Percentiles rank a stretch among this genome's conserved stretches.
Conservation (phyloP, 352 stramenopile genomes). For the Pythium sp. region DNA sequence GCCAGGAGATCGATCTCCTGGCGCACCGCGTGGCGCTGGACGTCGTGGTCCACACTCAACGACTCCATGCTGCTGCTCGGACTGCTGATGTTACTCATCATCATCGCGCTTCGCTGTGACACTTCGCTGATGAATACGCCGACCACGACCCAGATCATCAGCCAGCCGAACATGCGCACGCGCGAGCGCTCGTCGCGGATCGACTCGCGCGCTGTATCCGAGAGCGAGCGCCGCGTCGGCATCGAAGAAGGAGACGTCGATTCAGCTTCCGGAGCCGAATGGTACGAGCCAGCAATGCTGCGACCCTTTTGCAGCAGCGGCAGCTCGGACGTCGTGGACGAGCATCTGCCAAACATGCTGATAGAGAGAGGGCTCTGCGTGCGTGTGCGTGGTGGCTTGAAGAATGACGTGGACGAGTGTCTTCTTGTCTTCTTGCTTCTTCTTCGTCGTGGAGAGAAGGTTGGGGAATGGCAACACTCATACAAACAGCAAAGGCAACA, state of each 20-base stretch:
- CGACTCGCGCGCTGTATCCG: constrained; percentile 14
- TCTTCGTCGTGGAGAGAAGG: not conserved
- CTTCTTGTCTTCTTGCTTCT: not conserved
- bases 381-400: not conserved
- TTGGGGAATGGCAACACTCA: not conserved
- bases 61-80: not conserved
- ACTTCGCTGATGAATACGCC: constrained; percentile 42
- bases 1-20: constrained; percentile 55
- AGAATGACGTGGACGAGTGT: not conserved
- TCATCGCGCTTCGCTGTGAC: constrained; percentile 17
- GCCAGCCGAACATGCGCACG: constrained; percentile 33
- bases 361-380: not conserved
- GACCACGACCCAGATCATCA: constrained; percentile 50
- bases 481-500: constrained; percentile 3
- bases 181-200: constrained; percentile 38
- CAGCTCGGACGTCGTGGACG: constrained; percentile 13
- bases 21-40: constrained; percentile 47
- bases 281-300: constrained; percentile 1
- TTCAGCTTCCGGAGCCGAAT: not conserved
- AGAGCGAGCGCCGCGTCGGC: not conserved
- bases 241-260: not conserved
- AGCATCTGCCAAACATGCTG: not conserved
- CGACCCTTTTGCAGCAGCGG: constrained; percentile 20
- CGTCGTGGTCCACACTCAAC: constrained; percentile 19
- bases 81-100: constrained; percentile 5